phyloP scores from a whole-genome alignment of 768 basidiomycete species.

The Fomitopsis pulvina region DNA sequence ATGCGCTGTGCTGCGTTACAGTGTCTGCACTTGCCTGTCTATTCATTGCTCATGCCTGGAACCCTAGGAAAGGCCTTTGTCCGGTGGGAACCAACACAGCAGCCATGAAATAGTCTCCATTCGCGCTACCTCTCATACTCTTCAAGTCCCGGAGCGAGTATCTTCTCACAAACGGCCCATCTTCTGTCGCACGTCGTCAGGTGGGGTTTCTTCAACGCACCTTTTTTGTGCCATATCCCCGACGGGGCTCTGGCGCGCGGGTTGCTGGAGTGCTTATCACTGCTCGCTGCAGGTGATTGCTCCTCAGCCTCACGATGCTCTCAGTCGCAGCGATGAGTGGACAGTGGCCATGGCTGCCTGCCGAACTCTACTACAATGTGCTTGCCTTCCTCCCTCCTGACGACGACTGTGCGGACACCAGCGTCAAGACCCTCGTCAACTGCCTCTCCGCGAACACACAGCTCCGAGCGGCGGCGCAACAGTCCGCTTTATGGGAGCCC shows the following conservation, averaged over 20 bases:
- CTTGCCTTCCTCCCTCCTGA: slow-evolving; percentile 28
- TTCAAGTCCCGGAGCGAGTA: too few relatives aligned
- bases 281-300: background rate
- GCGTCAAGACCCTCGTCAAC: slow-evolving; percentile 29
- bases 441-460: slow-evolving; percentile 33
- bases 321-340: background rate
- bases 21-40: background rate
- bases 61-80: too few relatives aligned
- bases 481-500: slow-evolving; percentile 41
- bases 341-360: slow-evolving; percentile 20
- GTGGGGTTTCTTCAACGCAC: background rate
- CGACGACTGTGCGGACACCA: slow-evolving; percentile 7
- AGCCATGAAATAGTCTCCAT: too few relatives aligned
- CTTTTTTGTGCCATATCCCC: background rate
- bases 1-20: background rate
- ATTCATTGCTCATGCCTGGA: background rate
- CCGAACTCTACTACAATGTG: slow-evolving; percentile 32
- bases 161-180: too few relatives aligned
- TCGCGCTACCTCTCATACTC: too few relatives aligned
- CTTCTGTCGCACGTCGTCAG: too few relatives aligned
- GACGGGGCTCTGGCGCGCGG: background rate
- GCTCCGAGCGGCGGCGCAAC: slow-evolving; percentile 38
- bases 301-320: background rate
- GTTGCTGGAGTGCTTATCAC: background rate
- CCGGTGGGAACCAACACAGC: too few relatives aligned